phyloP scores from a whole-genome alignment of 2,329 filamentous ascomycete genomes.

The Pestalotiopsis sp. region DNA sequence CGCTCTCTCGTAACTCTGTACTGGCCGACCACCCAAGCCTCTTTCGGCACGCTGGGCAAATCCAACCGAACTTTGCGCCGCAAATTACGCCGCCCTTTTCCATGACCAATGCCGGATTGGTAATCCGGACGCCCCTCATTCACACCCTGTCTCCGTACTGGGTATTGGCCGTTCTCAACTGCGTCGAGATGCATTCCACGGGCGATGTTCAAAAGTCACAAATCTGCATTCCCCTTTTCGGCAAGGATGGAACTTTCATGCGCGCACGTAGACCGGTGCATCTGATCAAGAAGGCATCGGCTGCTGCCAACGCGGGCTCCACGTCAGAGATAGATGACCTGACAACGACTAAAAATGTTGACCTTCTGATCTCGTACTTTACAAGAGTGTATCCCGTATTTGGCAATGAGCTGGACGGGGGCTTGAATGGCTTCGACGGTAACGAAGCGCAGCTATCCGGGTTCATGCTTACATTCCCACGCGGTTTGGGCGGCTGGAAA shows the following conservation, averaged over 20 bases:
- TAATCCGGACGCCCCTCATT: not conserved
- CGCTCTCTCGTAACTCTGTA: not conserved
- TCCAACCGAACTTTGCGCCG: not conserved
- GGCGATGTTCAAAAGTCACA: not conserved
- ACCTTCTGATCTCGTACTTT: not conserved
- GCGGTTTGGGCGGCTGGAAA: not conserved
- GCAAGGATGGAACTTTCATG: not conserved
- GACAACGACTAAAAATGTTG: not conserved
- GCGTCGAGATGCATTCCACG: not conserved
- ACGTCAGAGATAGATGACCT: not conserved
- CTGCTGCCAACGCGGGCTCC: not conserved
- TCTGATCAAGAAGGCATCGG: not conserved
- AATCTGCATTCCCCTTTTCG: not conserved
- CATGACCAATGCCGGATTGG: not conserved
- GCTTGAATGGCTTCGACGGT: not conserved
- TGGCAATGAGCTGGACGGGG: not conserved
- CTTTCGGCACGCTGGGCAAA: not conserved
- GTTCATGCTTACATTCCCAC: not conserved
- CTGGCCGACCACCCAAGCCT: not conserved
- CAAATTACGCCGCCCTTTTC: not conserved
- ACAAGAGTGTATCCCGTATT: not conserved
- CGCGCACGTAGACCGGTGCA: not conserved
- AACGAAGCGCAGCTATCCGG: not conserved
- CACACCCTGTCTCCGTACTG: not conserved
- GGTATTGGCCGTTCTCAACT: not conserved